Evolutionary conservation across 306 rosid species (phyloP).

Genomic region (Senna tora): DNA sequence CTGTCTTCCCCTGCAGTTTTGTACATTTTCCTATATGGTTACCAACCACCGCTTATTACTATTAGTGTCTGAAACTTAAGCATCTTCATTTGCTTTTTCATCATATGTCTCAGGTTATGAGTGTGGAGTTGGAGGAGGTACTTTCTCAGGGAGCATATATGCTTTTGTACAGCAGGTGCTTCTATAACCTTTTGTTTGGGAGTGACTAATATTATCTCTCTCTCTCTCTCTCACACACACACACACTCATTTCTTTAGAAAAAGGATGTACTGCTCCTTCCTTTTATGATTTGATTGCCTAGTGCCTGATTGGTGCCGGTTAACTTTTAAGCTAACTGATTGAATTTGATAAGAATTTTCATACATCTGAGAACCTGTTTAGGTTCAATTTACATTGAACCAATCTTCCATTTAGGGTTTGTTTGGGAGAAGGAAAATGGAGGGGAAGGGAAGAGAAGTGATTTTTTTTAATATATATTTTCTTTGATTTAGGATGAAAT

Average conservation of each 20-base stretch:
- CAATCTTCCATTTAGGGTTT: too few relatives aligned
- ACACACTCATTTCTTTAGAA: background rate
- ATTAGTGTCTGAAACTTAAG: constrained; percentile 24
- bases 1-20: background rate
- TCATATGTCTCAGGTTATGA: constrained; percentile 52
- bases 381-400: background rate
- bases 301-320: background rate
- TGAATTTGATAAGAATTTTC: constrained; percentile 7
- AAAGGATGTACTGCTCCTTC: background rate
- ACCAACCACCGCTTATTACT: constrained; percentile 1
- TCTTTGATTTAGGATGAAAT: too few relatives aligned
- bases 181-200: constrained; percentile 8
- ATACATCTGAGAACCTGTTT: background rate
- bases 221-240: background rate
- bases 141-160: constrained; percentile 89
- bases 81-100: constrained; percentile 14
- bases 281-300: background rate
- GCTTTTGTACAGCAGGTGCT: constrained; percentile 80
- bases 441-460: too few relatives aligned
- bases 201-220: background rate
- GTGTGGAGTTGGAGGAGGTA: constrained; percentile 75
- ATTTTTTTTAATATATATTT: too few relatives aligned
- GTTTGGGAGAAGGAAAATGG: too few relatives aligned
- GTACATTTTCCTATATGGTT: background rate
- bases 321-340: constrained; percentile 5